Evolutionary conservation across 164 flowering plant genomes (phyloP), one percentile per base, ranked within the genome.

Genomic region (Sextonia rubra): DNA sequence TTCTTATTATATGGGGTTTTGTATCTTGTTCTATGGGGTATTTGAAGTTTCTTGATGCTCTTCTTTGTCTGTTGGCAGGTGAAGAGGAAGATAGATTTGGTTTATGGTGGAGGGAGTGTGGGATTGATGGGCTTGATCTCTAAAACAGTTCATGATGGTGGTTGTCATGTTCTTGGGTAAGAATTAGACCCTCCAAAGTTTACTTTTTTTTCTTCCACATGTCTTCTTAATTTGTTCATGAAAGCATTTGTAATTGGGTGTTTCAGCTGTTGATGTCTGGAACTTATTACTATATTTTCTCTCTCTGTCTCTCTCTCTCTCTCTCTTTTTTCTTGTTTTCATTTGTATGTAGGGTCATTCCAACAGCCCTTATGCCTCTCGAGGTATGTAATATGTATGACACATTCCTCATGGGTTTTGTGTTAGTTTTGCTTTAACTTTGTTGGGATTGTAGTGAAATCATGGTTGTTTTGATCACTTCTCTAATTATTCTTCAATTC

Each of bases 41-140:
- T 61, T 24, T 25, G 27, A 61, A 61, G 12, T 22, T 61, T 25
- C 30, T 20, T 24, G 26, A 11, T 61, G 27, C 25, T 6, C 64
- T 61, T 25, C 6, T 68, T 30, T 49, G 20, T 65, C 66, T 47
- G 48, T 48, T 74, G 30, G 47, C 83, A 94, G 98, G 97, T 94
- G 75, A 78, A 82, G 76, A 86, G 94, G 82, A 90, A 82, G 82
- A 90, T 90, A 76, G 84, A 88, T 81, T 84, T 94, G 89, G 98
- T 94, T 44, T 94, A 92, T 83, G 98, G 98, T 66, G 98, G 98
- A 56, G 98, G 98, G 62, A 94, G 97, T 82, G 86, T 89, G 75
- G 98, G 98, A 37, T 80, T 94, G 82, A 94, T 94, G 98, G 98
- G 98, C 68, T 83, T 87, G 76, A 82, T 93, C 69, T 88, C 98